A percentile compares a stretch with the other conserved stretches of the same genome.
Conservation (phyloP, 306 rosid species). For the Cicer bijugum region DNA sequence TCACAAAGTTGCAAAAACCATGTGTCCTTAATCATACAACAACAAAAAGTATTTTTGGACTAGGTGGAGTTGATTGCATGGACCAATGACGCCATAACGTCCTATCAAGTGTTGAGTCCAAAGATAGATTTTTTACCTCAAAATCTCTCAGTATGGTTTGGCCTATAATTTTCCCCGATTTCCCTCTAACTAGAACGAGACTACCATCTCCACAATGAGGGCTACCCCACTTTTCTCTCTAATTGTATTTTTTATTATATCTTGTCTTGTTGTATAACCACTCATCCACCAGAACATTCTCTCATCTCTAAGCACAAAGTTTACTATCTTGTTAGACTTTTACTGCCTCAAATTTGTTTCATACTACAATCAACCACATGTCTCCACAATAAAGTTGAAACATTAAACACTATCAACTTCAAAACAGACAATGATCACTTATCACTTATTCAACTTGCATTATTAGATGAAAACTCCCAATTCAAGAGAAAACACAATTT, state of each 20-base stretch:
- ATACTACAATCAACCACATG: not conserved
- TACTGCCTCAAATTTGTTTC: not conserved
- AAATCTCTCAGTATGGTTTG: conserved; percentile 2
- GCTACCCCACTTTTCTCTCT: not conserved
- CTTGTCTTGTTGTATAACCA: not conserved
- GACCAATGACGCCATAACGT: not conserved
- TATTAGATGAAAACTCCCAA: too few species aligned
- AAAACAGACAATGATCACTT: not conserved
- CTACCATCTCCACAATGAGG: not conserved
- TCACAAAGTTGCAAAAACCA: not conserved
- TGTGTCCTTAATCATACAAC: conserved; percentile 4
- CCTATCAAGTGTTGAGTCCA: not conserved
- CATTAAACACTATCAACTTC: not conserved
- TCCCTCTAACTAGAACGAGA: not conserved
- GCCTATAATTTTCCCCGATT: not conserved
- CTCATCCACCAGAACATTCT: not conserved
- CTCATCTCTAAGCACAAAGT: not conserved
- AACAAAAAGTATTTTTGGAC: not conserved
- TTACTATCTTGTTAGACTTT: not conserved
- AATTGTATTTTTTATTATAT: not conserved
- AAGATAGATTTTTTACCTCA: not conserved
- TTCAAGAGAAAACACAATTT: too few species aligned
- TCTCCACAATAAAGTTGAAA: not conserved
- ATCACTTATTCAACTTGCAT: not conserved
- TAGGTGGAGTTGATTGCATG: not conserved